A percentile compares a stretch with the other conserved stretches of the same genome.
These are phyloP conservation scores for Tetrahymena borealis DNA, from an alignment of 73 alveolate genomes.

Conservation along the genomic window DNA sequence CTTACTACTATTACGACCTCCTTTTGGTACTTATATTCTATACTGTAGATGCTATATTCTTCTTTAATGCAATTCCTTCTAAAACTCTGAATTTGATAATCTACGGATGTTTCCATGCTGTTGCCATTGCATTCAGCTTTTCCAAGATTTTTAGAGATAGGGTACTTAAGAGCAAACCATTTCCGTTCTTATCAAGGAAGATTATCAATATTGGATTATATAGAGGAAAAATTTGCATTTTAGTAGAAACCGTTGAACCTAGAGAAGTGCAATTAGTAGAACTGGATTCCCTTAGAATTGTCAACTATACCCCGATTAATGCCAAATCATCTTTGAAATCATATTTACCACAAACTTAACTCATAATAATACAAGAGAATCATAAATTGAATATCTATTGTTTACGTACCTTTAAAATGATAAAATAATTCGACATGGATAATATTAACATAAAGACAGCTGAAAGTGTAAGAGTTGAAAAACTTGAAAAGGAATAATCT, in stretches of 20 bases:
- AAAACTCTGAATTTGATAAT: neutral
- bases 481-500: neutral
- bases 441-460: neutral
- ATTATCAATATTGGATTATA: neutral
- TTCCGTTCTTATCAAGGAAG: neutral
- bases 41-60: neutral
- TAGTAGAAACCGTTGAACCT: neutral
- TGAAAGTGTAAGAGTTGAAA: neutral
- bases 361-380: neutral
- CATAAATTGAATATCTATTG: neutral
- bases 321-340: neutral
- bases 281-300: neutral
- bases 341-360: neutral
- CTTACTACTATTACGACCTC: neutral
- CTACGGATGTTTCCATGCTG: neutral
- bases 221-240: neutral
- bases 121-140: neutral
- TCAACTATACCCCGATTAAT: neutral
- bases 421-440: neutral
- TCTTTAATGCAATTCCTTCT: neutral
- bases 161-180: neutral
- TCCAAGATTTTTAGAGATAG: neutral
- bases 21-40: neutral
- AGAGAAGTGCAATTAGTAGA: neutral
- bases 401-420: neutral